These are phyloP conservation scores for Talaromyces sp. DNA, from an alignment of 2,329 filamentous ascomycete genomes.

Conservation along the genomic window DNA sequence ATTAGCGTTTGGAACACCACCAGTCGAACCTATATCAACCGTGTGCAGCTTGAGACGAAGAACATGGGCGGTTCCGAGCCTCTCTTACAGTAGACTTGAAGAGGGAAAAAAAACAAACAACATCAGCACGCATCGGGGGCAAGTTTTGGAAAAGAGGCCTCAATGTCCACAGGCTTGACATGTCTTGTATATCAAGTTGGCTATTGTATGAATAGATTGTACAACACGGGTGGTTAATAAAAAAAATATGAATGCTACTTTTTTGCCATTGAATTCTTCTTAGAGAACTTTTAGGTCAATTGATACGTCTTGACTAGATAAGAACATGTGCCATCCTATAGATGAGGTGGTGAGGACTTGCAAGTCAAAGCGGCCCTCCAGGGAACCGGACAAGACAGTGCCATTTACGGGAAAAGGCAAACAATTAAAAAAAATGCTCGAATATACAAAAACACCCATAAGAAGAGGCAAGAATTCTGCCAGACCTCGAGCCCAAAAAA, in stretches of 20 bases:
- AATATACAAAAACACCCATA: not conserved
- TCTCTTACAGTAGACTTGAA: not conserved
- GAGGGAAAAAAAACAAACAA: no score
- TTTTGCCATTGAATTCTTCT: not conserved
- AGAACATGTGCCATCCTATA: not conserved
- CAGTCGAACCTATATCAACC: constrained; percentile 62
- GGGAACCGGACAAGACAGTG: not conserved
- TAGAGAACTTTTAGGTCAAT: not conserved
- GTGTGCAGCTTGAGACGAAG: constrained; percentile 56
- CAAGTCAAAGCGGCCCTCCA: not conserved
- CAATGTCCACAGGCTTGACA: not conserved
- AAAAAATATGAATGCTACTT: not conserved
- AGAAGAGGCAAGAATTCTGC: not conserved
- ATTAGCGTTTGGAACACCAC: constrained; percentile 74
- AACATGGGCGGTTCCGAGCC: constrained; percentile 21
- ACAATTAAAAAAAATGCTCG: not conserved
- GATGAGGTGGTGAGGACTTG: not conserved
- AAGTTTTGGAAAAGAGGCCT: not conserved
- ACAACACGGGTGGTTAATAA: not conserved
- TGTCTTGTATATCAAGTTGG: not conserved
- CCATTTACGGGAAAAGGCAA: not conserved
- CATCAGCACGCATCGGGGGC: not conserved
- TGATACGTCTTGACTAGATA: not conserved
- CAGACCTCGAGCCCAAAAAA: not conserved
- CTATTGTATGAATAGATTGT: not conserved